Base-by-base conservation (phyloP, 371 early-diverging fungal species). In the Gilbertella persicaria region DNA sequence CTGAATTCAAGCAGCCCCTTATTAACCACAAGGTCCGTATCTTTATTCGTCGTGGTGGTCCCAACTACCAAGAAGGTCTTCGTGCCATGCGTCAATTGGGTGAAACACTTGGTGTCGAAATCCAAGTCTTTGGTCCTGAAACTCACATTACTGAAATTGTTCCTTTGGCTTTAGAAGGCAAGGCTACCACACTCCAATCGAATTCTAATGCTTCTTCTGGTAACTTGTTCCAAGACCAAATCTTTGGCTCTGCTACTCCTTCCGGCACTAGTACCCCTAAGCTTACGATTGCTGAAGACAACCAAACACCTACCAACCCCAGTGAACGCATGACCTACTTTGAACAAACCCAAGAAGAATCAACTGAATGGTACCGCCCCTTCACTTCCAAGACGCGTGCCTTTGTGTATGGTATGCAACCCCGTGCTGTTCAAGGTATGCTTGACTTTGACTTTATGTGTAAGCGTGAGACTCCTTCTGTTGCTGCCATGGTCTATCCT, bases 371-470 rank as follows among this genome's bases (percentile, higher is more conserved):
- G 82, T 87, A 84, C 67, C 75, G 86, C 39, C 92, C 96, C 37
- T 97, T 98, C 83, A 89, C 91, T n/a, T 73, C 78, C 60, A 75
- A 76, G 62, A 95, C 97, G n/a, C 90, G 95, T 46, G 82, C 96
- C 14, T 93, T 98, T 65, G 90, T 98, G 57, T 98, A 91, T 59
- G 98, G 98, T 59, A 97, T 98, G 97, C 98, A 98, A 76, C 97
- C 97, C 39, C 92, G 95, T 63, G 98, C 97, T 26, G 96, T 98
- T 25, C 98, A 98, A 78, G 98, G 98, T 61, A 98, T 98, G 98
- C 84, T 98, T 21, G 98, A 98, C 79, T 98, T 96, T 83, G 98
- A 98, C 73, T 96, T 87, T 49, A 98, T 98, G 85, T 98, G 98
- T 86, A 89, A 93, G 81, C 92, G 98, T 56, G 62, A 73, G n/a